Base-by-base conservation (phyloP, 108 stramenopile species). In the Conticribra guillardii region DNA sequence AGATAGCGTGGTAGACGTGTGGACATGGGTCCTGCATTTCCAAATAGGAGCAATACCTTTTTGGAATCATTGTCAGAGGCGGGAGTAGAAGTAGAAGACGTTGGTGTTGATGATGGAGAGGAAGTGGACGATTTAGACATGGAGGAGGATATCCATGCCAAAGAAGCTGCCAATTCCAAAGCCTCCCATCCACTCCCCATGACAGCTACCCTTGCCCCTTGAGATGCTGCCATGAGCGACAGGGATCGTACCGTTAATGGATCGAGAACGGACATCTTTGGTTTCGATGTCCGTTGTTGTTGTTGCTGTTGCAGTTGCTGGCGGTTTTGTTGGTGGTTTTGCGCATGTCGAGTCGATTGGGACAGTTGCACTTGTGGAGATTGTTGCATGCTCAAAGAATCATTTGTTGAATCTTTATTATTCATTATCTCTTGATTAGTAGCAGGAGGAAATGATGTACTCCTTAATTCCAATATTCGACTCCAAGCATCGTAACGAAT, bases 101-200 rank as follows among this genome's bases (percentile, higher is more conserved):
- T 15, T 16, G 62, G 16, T 34, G 49, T 41, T 34, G 53, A 9
- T 32, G 45, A 19, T 34, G 37, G 17, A 7, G 59, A 59, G 17
- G 29, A 34, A 18, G 59, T 33, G 22, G 59, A 32, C 34, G 59
- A 32, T 34, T 18, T 46, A 54, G 23, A 44, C 48, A 23, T 5
- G 30, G 68, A 33, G 30, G 68, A 33, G 1, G 69, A 60, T 18
- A 50, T 49, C 18, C 60, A 52, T 21, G 85, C 82, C 11, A 73
- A 74, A 26, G 73, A 57, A n/a, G 81, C 58, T 24, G 80, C 83
- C 73, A 95, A 59, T 65, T 92, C 93, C 26, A 95, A 51, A 15
- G 93, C 91, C 50, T 95, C 93, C 72, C 85, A 89, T 14, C 91
- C 89, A 67, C 86, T 87, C 2, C 93, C 93, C 71, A 95, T 64